Evolutionary conservation across 768 basidiomycete species (phyloP), one percentile per base, ranked within the genome.

Genomic region (Piloderma croceum): DNA sequence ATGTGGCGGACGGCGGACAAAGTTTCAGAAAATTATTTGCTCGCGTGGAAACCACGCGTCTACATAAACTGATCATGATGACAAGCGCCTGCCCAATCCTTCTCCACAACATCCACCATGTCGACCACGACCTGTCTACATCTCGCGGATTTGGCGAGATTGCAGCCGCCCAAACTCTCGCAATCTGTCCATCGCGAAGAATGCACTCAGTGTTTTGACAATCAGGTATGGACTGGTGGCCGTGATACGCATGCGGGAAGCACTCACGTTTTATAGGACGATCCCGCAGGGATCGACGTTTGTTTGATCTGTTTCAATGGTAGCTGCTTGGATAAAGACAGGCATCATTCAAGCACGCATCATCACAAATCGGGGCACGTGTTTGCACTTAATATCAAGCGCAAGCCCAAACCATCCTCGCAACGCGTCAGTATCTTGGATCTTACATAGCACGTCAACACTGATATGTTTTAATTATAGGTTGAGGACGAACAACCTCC

Each of bases 151-250:
- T 58, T 88, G 17, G 56, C 67, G 34, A 63, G 51, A 10, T 63
- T 90, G 1, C 59, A 67, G 24, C 68, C 68, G 0, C 88, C 89
- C 0, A 73, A 62, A 35, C 63, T 83, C 1, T 80, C 76, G 4
- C 83, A 90, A 46, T 74, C 75, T 0, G 87, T 91, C 0, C 82
- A 92, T 50, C 68, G 92, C 6, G 90, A 96, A 63, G 93, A 98
- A 61, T 99, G 94, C 56, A 96, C 93, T 0, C 91, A 93, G 44
- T 99, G 94, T 56, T 99, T 97, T 58, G 93, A 97, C 61, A 79
- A 77, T 53, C 93, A 97, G 77, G 90, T 83, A 17, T 22, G 43
- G 59, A 54, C 24, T 15, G 36, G 23, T 35, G 21, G 4, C 21
- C 25, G 31, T 19, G 31, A 36, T 13, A 23, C 34, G 17, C 31